Base-by-base conservation (phyloP, 371 early-diverging fungal species). In the Actinomucor elegans region DNA sequence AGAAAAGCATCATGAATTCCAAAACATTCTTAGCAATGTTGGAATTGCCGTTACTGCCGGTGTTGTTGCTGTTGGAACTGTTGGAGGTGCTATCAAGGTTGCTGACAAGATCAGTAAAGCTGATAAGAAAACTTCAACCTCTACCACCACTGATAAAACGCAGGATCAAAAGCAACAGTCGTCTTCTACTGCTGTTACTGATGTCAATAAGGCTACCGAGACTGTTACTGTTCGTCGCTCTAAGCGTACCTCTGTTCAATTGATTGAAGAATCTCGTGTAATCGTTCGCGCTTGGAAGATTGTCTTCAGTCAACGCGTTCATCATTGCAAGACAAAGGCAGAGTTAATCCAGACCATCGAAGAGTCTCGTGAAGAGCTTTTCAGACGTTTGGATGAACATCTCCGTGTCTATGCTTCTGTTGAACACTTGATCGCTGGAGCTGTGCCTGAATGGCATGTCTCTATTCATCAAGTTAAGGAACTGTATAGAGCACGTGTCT, bases 281-380 rank as follows among this genome's bases (percentile, higher is more conserved):
- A 64, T 73, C 24, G 43, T 69, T 11, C 69, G 64, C 49, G 64
- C 73, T 18, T 73, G 73, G 73, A 64, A 59, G 17, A 64, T 73
- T 29, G 52, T 51, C 18, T 73, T 73, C 44, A 64, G 48, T 21
- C 66, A 53, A 12, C 64, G 67, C 20, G 41, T 69, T 40, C 59
- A 55, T 17, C 66, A 55, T 35, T 66, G 61, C 48, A 64, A 64
- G 40, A 57, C 69, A 4, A 66, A 68, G 40, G 37, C 43, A n/a
- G 61, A 68, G 18, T 34, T 59, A 4, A 32, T 66, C 6, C 36
- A 53, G 27, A 56, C 53, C 0, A 64, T 72, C 40, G 64, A 68
- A 17, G 64, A 68, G 28, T 63, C 60, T 38, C 73, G 69, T 20
- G 55, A 56, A 15, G 56, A 60, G 9, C 54, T 72, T 18, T 63